phyloP scores from a whole-genome alignment of 495 filamentous ascomycete genomes.

The Geoglossum glabrum region DNA sequence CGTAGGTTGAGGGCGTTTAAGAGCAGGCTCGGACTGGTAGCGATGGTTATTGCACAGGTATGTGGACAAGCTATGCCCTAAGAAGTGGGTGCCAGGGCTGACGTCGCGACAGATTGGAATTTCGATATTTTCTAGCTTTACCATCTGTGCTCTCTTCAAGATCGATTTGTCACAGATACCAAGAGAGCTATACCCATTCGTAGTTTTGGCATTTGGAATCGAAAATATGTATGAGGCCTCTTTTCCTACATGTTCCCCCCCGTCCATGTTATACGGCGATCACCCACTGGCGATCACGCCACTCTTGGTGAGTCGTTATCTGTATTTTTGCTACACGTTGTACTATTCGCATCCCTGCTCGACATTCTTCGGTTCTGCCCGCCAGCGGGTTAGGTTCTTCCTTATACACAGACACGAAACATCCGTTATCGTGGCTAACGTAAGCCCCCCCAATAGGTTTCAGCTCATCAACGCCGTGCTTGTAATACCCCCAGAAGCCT shows the following conservation, averaged over 20 bases:
- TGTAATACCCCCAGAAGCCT: slow-evolving; percentile 37
- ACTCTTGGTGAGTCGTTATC: background rate
- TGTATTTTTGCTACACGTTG: background rate
- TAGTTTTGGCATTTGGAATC: slow-evolving; percentile 47
- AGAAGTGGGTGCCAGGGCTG: background rate
- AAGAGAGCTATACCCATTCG: slow-evolving; percentile 40
- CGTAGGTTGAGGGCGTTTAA: slow-evolving; percentile 44
- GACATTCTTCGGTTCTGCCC: too few species aligned
- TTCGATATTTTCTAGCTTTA: slow-evolving; percentile 47
- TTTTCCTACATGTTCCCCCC: too few species aligned
- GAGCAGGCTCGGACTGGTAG: slow-evolving; percentile 41
- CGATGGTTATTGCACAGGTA: slow-evolving; percentile 39
- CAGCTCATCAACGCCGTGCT: slow-evolving; percentile 52
- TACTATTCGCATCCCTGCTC: background rate
- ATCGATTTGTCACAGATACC: slow-evolving; percentile 40
- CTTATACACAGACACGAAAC: too few species aligned
- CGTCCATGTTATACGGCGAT: too few species aligned
- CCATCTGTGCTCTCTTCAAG: slow-evolving; percentile 38
- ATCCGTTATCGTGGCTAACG: background rate
- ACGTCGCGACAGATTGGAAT: slow-evolving; percentile 29
- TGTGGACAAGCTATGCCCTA: background rate
- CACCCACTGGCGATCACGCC: background rate
- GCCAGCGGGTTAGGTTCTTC: too few species aligned
- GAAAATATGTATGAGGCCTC: slow-evolving; percentile 35
- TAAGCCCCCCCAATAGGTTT: slow-evolving; percentile 16